Evolutionary conservation across 2,329 filamentous ascomycete species (phyloP).

Genomic region (Fusarium marasasianum): DNA sequence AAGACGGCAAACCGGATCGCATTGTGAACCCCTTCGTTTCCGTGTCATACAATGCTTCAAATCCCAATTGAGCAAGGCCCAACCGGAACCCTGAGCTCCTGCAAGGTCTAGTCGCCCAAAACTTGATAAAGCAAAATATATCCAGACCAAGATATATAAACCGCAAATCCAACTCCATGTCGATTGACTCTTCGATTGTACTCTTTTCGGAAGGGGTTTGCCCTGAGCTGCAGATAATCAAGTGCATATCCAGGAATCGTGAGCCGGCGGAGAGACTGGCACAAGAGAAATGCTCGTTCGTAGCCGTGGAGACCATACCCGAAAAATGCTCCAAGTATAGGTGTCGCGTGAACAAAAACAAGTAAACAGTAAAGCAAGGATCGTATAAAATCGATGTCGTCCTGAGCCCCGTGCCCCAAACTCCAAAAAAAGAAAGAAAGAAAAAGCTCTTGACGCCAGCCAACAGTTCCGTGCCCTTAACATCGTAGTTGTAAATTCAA

Average conservation of each 20-base stretch:
- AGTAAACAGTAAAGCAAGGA: slow-evolving; percentile 32
- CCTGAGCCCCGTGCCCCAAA: slow-evolving; percentile 36
- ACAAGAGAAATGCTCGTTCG: slow-evolving; percentile 14
- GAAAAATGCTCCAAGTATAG: slow-evolving; percentile 25
- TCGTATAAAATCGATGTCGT: slow-evolving; percentile 37
- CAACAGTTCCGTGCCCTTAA: slow-evolving; percentile 37
- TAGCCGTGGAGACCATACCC: slow-evolving; percentile 18
- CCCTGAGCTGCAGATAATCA: slow-evolving; percentile 9
- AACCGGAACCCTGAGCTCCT: slow-evolving; percentile 25
- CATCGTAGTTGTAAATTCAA: slow-evolving; percentile 34
- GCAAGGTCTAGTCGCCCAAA: slow-evolving; percentile 34
- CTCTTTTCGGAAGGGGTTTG: slow-evolving; percentile 15
- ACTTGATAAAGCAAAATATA: slow-evolving; percentile 27
- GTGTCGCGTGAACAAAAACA: slow-evolving; percentile 23
- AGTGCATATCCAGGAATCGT: slow-evolving; percentile 12
- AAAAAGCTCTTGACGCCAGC: slow-evolving; percentile 41
- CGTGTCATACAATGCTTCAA: slow-evolving; percentile 27
- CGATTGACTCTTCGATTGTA: slow-evolving; percentile 6
- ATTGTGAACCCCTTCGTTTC: slow-evolving; percentile 19
- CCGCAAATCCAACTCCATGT: slow-evolving; percentile 27
- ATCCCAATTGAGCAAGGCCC: slow-evolving; percentile 26
- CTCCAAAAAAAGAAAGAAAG: slow-evolving; percentile 32
- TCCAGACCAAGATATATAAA: slow-evolving; percentile 30
- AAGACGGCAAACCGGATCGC: slow-evolving; percentile 5
- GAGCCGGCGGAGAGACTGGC: slow-evolving; percentile 17